Percentiles rank a stretch among this genome's conserved stretches.
phyloP scores from a whole-genome alignment of 148 eudicot genomes.

The Rhododendron williamsianum region DNA sequence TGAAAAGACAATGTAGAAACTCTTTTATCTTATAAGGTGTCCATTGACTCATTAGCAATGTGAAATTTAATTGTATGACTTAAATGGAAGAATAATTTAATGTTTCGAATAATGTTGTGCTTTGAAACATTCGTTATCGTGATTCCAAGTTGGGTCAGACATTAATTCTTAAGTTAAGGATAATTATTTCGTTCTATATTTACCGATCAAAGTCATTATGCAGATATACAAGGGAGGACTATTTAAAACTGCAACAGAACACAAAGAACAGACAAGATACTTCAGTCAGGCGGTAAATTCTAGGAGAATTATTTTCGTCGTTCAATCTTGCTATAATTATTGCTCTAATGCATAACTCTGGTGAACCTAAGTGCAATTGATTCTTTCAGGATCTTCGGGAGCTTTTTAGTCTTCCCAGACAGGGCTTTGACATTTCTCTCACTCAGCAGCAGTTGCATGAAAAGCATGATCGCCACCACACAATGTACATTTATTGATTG shows the following conservation, averaged over 20 bases:
- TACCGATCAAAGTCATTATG: conserved; percentile 12
- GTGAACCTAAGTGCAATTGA: conserved; percentile 9
- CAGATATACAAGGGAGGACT: conserved; percentile 96
- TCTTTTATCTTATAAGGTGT: not conserved
- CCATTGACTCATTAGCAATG: not conserved
- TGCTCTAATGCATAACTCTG: not conserved
- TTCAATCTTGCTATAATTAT: not conserved
- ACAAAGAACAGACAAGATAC: conserved; percentile 95
- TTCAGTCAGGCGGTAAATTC: conserved; percentile 77
- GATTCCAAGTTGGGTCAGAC: not conserved
- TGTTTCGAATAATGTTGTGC: not conserved
- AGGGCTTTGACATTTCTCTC: conserved; percentile 84
- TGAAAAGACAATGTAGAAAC: not conserved
- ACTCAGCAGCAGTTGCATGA: conserved; percentile 89
- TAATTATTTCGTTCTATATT: not conserved
- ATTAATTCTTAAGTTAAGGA: not conserved
- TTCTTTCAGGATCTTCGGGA: conserved; percentile 72
- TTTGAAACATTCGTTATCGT: not conserved
- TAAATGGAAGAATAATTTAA: not conserved
- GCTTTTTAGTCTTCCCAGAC: conserved; percentile 82
- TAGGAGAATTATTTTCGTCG: not conserved
- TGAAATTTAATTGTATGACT: not conserved
- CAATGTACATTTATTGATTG: conserved; percentile 34
- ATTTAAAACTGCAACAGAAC: conserved; percentile 98
- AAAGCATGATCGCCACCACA: conserved; percentile 70